Percentiles rank a stretch among this genome's conserved stretches.
Conservation (phyloP, 2,329 filamentous ascomycete species). For the Septoria petroselini region DNA sequence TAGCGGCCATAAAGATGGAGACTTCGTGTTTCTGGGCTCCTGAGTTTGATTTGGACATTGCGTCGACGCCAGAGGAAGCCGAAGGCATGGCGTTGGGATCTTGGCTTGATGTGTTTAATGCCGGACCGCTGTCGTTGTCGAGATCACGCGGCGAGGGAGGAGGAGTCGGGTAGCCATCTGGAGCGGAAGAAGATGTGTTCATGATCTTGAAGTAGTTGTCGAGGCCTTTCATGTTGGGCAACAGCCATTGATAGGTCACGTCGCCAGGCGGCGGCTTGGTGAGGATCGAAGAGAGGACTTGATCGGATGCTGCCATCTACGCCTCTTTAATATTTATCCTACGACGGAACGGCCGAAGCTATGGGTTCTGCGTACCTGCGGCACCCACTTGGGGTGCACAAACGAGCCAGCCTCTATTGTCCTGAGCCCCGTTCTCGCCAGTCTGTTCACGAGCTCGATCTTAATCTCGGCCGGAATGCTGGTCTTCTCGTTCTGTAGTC, state of each 20-base stretch:
- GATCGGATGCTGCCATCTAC: slow-evolving; percentile 74
- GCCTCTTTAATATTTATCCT: slow-evolving; percentile 10
- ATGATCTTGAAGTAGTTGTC: slow-evolving; percentile 58
- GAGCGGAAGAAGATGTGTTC: slow-evolving; percentile 40
- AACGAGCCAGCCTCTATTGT: slow-evolving; percentile 81
- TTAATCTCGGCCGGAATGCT: slow-evolving; percentile 69
- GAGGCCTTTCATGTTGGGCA: slow-evolving; percentile 72
- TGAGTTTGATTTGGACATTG: slow-evolving; percentile 49
- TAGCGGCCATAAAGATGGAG: slow-evolving; percentile 78
- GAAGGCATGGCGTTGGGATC: slow-evolving; percentile 45
- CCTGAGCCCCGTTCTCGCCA: slow-evolving; percentile 65
- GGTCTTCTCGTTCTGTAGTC: slow-evolving; percentile 80
- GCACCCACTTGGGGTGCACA: slow-evolving; percentile 79
- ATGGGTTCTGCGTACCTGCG: slow-evolving; percentile 56
- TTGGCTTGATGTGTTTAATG: slow-evolving; percentile 43
- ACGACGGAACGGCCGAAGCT: neutral
- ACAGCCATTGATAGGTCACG: slow-evolving; percentile 75
- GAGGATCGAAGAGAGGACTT: slow-evolving; percentile 69
- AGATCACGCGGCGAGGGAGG: slow-evolving; percentile 40
- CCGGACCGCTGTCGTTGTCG: slow-evolving; percentile 38
- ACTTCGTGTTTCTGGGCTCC: slow-evolving; percentile 56
- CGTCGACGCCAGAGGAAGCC: slow-evolving; percentile 36
- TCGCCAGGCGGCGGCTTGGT: slow-evolving; percentile 54
- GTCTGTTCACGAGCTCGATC: slow-evolving; percentile 67
- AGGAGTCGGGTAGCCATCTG: slow-evolving; percentile 51